Conservation (phyloP, 2,329 filamentous ascomycete genomes). For the Basipetospora chlamydospora region DNA sequence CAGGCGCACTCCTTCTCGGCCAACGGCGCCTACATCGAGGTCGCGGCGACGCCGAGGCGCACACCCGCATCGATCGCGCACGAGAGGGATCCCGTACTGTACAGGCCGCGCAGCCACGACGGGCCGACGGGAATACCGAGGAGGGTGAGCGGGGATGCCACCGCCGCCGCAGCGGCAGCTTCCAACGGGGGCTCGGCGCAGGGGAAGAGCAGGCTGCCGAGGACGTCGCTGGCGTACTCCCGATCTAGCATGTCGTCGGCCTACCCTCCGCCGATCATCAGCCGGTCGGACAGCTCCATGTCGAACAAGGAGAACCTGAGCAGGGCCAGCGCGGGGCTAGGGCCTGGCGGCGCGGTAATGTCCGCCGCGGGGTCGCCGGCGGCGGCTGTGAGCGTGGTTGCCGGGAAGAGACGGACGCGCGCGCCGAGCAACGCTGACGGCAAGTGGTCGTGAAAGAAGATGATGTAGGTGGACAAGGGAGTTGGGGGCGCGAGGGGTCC, state of each 20-base stretch:
- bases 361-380: conserved; percentile 4
- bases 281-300: conserved; percentile 21
- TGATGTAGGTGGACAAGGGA: background rate
- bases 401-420: conserved; percentile 4
- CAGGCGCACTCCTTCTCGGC: conserved; percentile 17
- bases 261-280: conserved; percentile 11
- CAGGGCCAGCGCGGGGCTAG: conserved; percentile 3
- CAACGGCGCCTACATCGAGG: conserved; percentile 33
- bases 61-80: conserved; percentile 18
- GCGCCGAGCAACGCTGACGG: conserved; percentile 5
- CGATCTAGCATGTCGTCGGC: conserved; percentile 12
- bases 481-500: too few relatives aligned
- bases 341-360: conserved; percentile 2
- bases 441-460: conserved; percentile 2
- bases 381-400: background rate
- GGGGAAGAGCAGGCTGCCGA: conserved; percentile 24
- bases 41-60: conserved; percentile 33
- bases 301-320: conserved; percentile 24
- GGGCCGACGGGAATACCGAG: conserved; percentile 26
- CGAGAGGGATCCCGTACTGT: conserved; percentile 24
- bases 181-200: conserved; percentile 1
- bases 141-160: conserved; percentile 25
- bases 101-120: conserved; percentile 27
- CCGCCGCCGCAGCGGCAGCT: conserved; percentile 9
- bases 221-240: conserved; percentile 19